Base-by-base conservation (phyloP, 345 rosid genomes). In the Streptanthus diversifolius region DNA sequence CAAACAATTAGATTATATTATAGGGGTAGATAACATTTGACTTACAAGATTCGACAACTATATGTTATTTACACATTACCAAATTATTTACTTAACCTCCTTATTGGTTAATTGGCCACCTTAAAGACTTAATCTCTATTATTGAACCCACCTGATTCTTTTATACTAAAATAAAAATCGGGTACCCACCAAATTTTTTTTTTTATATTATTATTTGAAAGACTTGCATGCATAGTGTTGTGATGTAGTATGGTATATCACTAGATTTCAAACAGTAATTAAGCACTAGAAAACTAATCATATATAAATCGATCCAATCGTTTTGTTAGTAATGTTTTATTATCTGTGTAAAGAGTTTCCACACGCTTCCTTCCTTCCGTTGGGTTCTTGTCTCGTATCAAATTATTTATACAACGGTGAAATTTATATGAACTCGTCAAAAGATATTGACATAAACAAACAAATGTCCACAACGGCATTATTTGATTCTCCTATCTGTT, bases 31-130 rank as follows among this genome's bases (percentile, higher is more conserved):
- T 52, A 43, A 62, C 48, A 61, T 52, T 68, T 75, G 79, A 75
- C 70, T 68, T 68, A 13, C 33, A 68, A 53, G 51, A 62, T 35
- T 69, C 18, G 75, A 55, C 75, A 76, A 63, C 75, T 63, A 54
- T 54, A 45, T 69, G 79, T 69, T 69, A 63, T 69, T 62, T 45
- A 76, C 79, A 27, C 63, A 54, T 69, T 63, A 76, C 75, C 79
- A 68, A 55, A 69, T 63, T 29, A 54, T 68, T 41, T 68, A 68
- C 58, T 25, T 69, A 54, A 43, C 36, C 70, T 44, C 48, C 70
- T 43, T 25, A 33, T 49, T 66, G 67, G 72, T 73, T 49, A 58
- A 47, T 59, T 51, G 44, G 49, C 17, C 51, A 75, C 70, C 47
- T 69, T 6, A 35, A 8, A 41, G 36, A 65, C 63, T 68, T 75